A percentile compares a stretch with the other conserved stretches of the same genome.
Evolutionary conservation across 2,329 filamentous ascomycete species (phyloP).

Genomic region (Paramyrothecium roridum): DNA sequence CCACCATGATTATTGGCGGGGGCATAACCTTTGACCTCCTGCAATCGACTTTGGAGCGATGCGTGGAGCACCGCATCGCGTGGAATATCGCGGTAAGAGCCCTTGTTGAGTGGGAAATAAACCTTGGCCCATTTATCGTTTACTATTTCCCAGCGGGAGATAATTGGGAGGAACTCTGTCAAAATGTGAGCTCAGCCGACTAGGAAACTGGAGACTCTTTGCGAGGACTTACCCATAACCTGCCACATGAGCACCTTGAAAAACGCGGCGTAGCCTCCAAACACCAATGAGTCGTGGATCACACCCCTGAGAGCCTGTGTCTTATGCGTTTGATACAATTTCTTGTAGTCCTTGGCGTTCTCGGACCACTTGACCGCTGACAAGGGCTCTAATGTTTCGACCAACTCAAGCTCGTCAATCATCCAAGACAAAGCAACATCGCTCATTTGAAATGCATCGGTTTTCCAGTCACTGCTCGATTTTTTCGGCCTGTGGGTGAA

Average conservation of each 20-base stretch:
- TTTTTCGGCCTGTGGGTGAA: slow-evolving; percentile 26
- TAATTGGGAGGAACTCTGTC: slow-evolving; percentile 33
- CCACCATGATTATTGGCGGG: slow-evolving; percentile 32
- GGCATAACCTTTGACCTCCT: slow-evolving; percentile 20
- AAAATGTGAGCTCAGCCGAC: background rate
- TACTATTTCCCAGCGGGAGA: slow-evolving; percentile 37
- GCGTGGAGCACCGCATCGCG: slow-evolving; percentile 34
- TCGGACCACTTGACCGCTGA: slow-evolving; percentile 32
- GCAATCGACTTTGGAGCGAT: slow-evolving; percentile 30
- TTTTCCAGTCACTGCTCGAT: slow-evolving; percentile 23
- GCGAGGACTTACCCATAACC: slow-evolving; percentile 33
- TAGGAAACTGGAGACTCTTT: background rate
- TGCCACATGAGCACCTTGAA: slow-evolving; percentile 38
- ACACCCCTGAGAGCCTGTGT: slow-evolving; percentile 25
- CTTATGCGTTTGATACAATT: slow-evolving; percentile 18
- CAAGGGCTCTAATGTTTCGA: slow-evolving; percentile 23
- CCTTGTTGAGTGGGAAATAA: slow-evolving; percentile 34
- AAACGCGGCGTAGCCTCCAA: slow-evolving; percentile 32
- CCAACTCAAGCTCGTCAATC: slow-evolving; percentile 43
- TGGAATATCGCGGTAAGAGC: slow-evolving; percentile 34
- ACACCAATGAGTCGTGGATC: slow-evolving; percentile 35
- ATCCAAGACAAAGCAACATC: slow-evolving; percentile 51
- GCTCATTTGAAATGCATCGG: slow-evolving; percentile 40
- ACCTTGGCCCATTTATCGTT: slow-evolving; percentile 26
- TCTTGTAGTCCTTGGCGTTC: slow-evolving; percentile 27